A percentile compares a stretch with the other conserved stretches of the same genome.
Conservation (phyloP, 2,329 filamentous ascomycete genomes). For the Ophiostoma pallidulum region DNA sequence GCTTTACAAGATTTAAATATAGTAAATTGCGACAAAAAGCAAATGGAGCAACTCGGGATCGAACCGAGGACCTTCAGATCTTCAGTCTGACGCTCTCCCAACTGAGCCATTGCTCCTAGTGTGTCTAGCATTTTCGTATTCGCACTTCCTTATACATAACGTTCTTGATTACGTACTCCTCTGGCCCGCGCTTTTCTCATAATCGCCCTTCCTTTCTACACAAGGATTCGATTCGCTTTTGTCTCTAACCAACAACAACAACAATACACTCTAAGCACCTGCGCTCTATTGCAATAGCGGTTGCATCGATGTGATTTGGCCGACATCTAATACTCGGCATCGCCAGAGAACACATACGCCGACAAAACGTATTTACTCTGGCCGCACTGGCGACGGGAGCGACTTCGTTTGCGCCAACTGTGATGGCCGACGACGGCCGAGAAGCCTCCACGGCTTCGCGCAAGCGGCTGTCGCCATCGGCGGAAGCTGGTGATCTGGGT, state of each 20-base stretch:
- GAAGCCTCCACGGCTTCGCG: slow-evolving; percentile 6
- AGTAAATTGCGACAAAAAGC: not conserved
- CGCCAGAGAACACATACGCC: too few species aligned
- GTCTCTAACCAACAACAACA: too few species aligned
- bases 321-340: too few species aligned
- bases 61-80: slow-evolving; percentile 10
- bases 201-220: too few species aligned
- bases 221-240: too few species aligned
- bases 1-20: not conserved
- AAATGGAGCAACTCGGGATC: slow-evolving; percentile 9
- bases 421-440: slow-evolving; percentile 7
- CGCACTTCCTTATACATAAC: not conserved
- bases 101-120: slow-evolving; percentile 9
- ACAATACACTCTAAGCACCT: too few species aligned
- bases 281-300: too few species aligned
- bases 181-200: too few species aligned
- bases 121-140: not conserved
- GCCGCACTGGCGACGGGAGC: too few species aligned
- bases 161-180: too few species aligned
- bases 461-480: slow-evolving; percentile 5
- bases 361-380: too few species aligned
- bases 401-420: not conserved
- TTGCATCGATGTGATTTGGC: too few species aligned
- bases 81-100: slow-evolving; percentile 4
- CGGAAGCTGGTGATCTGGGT: not conserved